Evolutionary conservation across 1,284 basidiomycete genomes (phyloP).

Genomic region (Pisolithus thermaeus): DNA sequence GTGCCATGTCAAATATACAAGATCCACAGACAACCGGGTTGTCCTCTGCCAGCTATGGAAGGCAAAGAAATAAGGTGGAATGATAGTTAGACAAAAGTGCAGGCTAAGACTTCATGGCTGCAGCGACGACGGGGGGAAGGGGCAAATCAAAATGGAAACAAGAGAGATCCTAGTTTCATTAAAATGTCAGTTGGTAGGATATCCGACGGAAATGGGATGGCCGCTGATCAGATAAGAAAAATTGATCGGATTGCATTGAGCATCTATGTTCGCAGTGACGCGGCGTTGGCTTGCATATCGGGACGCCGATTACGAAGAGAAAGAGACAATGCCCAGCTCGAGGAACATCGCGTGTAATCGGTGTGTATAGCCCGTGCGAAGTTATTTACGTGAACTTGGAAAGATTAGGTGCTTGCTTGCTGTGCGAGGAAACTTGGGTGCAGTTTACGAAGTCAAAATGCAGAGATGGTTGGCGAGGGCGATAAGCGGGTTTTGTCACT

Average conservation of each 20-base stretch:
- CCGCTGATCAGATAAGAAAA: background rate
- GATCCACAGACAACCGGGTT: background rate
- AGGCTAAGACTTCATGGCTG: slow-evolving; percentile 11
- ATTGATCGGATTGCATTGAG: slow-evolving; percentile 4
- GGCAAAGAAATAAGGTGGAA: slow-evolving; percentile 3
- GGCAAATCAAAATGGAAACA: slow-evolving; percentile 7
- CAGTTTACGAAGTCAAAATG: background rate
- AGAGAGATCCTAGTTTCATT: slow-evolving; percentile 8
- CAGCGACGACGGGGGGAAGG: slow-evolving; percentile 8
- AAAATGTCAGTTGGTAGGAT: slow-evolving; percentile 16
- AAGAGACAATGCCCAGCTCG: background rate
- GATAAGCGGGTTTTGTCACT: slow-evolving; percentile 13
- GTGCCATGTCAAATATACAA: slow-evolving; percentile 14
- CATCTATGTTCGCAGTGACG: slow-evolving; percentile 12
- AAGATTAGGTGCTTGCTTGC: background rate
- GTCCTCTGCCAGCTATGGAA: background rate
- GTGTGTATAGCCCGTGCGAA: background rate
- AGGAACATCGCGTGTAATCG: background rate
- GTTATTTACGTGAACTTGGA: background rate
- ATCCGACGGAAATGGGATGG: slow-evolving; percentile 1
- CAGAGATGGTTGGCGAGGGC: slow-evolving; percentile 3
- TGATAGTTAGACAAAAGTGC: slow-evolving; percentile 15
- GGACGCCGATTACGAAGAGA: background rate
- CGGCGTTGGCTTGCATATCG: slow-evolving; percentile 10
- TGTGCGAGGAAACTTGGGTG: background rate